Percentiles rank a stretch among this genome's conserved stretches.
phyloP scores from a whole-genome alignment of 2,329 filamentous ascomycete genomes.

The Scedosporium boydii region DNA sequence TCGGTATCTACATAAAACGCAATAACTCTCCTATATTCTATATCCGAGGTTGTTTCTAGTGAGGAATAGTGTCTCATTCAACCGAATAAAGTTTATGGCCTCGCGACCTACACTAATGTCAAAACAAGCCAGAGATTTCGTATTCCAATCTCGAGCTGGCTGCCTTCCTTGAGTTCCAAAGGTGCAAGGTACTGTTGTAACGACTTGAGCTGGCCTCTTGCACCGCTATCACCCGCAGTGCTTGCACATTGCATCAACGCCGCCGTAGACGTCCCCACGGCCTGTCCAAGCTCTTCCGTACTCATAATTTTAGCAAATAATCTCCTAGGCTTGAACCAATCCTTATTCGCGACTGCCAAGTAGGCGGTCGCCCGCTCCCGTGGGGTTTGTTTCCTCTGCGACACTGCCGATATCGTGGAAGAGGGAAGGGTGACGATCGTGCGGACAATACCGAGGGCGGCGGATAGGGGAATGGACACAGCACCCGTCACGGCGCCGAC shows the following conservation, averaged over 20 bases:
- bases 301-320: conserved; percentile 27
- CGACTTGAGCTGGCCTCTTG: background rate
- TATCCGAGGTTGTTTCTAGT: too few relatives aligned
- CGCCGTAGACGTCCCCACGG: conserved; percentile 9
- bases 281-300: conserved; percentile 13
- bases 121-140: background rate
- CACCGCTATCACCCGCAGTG: background rate
- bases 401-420: conserved; percentile 21
- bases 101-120: background rate
- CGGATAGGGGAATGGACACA: conserved; percentile 27
- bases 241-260: conserved; percentile 7
- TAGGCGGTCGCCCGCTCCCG: conserved; percentile 31
- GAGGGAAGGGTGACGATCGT: conserved; percentile 24
- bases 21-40: too few relatives aligned
- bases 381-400: conserved; percentile 29
- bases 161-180: background rate
- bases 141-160: background rate
- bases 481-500: conserved; percentile 24
- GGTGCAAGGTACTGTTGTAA: background rate
- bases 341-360: conserved; percentile 27
- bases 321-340: conserved; percentile 31
- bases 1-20: too few relatives aligned
- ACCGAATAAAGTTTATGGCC: too few relatives aligned
- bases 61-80: too few relatives aligned
- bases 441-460: conserved; percentile 25